phyloP scores from a whole-genome alignment of 2,329 filamentous ascomycete genomes.

The Mollisiaceae sp. region DNA sequence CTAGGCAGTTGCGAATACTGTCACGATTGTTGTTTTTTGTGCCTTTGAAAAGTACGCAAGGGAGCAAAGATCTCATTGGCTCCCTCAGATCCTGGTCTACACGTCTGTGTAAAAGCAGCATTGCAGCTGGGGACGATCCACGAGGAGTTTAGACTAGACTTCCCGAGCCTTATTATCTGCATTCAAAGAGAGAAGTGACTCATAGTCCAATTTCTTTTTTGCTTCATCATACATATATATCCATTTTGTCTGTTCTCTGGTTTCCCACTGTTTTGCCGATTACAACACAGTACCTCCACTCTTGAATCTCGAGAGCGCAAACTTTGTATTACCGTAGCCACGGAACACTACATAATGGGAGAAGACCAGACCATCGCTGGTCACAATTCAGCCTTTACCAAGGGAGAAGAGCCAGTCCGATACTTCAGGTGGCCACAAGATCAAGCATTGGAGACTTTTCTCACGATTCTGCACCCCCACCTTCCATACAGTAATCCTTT shows the following conservation, averaged over 20 bases:
- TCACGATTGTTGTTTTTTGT: too few species aligned
- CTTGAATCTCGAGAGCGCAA: background rate
- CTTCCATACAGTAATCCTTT: conserved; percentile 40
- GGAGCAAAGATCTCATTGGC: background rate
- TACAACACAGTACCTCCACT: background rate
- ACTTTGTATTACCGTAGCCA: background rate
- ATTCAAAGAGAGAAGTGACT: conserved; percentile 8
- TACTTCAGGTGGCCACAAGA: background rate
- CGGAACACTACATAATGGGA: background rate
- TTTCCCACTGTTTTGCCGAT: background rate
- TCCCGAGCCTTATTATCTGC: too few species aligned
- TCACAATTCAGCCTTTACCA: background rate
- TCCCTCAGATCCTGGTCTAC: too few species aligned
- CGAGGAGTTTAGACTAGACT: background rate
- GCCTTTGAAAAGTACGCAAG: too few species aligned
- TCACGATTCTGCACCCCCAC: conserved; percentile 31
- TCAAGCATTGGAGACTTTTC: conserved; percentile 30
- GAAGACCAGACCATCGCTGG: background rate
- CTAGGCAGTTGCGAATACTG: background rate
- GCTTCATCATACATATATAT: background rate
- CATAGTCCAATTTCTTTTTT: background rate
- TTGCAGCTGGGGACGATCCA: background rate
- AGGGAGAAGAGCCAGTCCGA: background rate
- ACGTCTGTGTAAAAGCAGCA: background rate
- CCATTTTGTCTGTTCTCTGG: background rate